Base-by-base conservation (phyloP, 108 stramenopile species). In the Skeletonema tropicum region DNA sequence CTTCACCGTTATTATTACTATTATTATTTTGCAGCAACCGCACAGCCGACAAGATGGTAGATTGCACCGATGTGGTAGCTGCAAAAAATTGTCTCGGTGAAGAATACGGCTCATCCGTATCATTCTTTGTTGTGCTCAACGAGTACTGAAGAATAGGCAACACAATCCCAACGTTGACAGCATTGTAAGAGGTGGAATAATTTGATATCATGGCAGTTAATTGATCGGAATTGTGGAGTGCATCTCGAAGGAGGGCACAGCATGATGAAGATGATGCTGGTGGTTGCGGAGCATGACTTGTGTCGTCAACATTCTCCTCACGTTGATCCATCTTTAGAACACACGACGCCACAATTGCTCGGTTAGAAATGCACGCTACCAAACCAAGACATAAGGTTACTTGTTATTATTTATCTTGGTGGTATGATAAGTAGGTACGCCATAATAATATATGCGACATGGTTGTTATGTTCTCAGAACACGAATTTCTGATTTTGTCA, bases 171-270 rank as follows among this genome's bases (percentile, higher is more conserved):
- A 96, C 89, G 58, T 88, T 93, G 31, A 96, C 90, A 10, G 93
- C 93, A 80, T 96, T 96, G 81, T 92, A 96, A n/a, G 89, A 88
- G 0, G 95, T 96, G 36, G 90, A 90, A 62, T 88, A 91, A 67
- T 96, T 96, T 62, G 93, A 93, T 13, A 94, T 46, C 93, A 94
- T 93, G 65, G 95, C 90, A 3, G 77, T 87, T 3, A 85, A 65
- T 71, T 88, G 89, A 67, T 85, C 81, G 19, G 79, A 64, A 66
- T 72, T 71, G 3, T 33, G 59, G 0, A 75, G 8, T n/a, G 80
- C 74, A 38, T 41, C n/a, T 11, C 59, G 69, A 12, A 82, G 58
- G 26, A 82, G 68, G 14, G 66, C 21, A 14, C 14, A 17, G 29
- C 45, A 68, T 21, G 23, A 36, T 42, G 52, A 23, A 25, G 52